Evolutionary conservation across 176 grass and related monocot species (phyloP), one percentile per base, ranked within the genome.

Genomic region (Triticum turgidum): DNA sequence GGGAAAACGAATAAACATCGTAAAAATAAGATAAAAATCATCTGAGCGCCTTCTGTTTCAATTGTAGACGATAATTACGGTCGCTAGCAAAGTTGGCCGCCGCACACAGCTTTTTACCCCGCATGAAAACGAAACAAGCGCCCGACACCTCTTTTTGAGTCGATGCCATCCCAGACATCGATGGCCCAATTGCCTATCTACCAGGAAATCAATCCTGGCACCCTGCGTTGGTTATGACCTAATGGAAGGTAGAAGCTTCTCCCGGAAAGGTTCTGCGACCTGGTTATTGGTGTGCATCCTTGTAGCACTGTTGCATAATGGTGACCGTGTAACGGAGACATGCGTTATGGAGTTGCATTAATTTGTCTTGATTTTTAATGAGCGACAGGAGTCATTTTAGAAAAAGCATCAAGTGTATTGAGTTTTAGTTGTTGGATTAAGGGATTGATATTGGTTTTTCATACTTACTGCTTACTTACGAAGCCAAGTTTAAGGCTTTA

Each of bases 271-370:
- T 62, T 70, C 34, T 14, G 49, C 62, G 33, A 82, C 72, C 58
- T 82, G 29, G 80, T 80, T 79, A 47, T 84, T 73, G 12, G 51
- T 85, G 34, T 34, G n/a, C 35, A 76, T 85, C 34, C 34, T 32
- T 56, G 9, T 85, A 58, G 24, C 78, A 75, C 24, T 66, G 29
- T 63, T 42, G 45, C 6, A 4, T 85, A 85, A 80, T 76, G 67
- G 59, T 65, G 27, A 66, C 59, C 3, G 1, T 85, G 12, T 37
- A 74, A 76, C 68, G 54, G 15, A 44, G 34, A 14, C 81, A 32
- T 63, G n/a, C 38, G n/a, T 77, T 82, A 12, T 81, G 24, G n/a
- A 78, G 69, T 83, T 41, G 37, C 15, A 47, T 74, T 47, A 21
- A 76, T 39, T 73, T 68, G 21, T 64, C 20, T 81, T 82, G 84